Conservation (phyloP, 1,284 basidiomycete species). For the Apiotrichum laibachii region DNA sequence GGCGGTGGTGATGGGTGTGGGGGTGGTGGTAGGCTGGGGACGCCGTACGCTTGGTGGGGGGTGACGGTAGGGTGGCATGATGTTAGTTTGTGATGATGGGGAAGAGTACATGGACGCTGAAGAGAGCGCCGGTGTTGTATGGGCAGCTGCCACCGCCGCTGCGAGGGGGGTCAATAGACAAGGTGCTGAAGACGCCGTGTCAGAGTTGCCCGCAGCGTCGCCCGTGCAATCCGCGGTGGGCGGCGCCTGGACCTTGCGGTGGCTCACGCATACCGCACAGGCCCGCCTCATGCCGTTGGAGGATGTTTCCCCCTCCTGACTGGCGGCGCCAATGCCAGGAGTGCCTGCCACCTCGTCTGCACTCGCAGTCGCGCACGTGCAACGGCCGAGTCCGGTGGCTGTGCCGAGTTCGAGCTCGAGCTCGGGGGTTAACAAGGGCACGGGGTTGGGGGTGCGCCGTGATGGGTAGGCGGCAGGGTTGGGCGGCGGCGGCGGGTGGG, state of each 20-base stretch:
- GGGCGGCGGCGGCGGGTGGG: too few species aligned
- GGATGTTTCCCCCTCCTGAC: not conserved
- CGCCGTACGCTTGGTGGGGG: not conserved
- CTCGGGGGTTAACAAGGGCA: not conserved
- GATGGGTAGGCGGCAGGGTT: too few species aligned
- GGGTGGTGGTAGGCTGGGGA: not conserved
- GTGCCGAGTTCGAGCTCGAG: slow-evolving; percentile 1
- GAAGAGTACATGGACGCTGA: not conserved
- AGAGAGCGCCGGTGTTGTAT: too few species aligned
- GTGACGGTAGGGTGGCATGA: not conserved
- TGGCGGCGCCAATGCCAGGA: not conserved
- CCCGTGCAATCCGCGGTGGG: too few species aligned
- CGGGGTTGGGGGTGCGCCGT: not conserved
- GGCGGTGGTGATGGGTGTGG: not conserved
- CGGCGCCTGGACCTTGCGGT: too few species aligned
- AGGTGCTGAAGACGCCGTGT: too few species aligned
- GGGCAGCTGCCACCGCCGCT: too few species aligned
- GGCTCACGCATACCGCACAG: too few species aligned
- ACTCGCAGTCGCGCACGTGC: not conserved
- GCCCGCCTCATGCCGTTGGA: not conserved
- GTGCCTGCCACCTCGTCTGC: not conserved
- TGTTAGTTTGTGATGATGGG: not conserved
- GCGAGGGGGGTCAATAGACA: too few species aligned
- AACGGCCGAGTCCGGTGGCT: not conserved
- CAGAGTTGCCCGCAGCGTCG: too few species aligned